Percentiles rank a stretch among this genome's conserved stretches.
phyloP scores from a whole-genome alignment of 768 basidiomycete species.

The Cystofilobasidium capitatum region DNA sequence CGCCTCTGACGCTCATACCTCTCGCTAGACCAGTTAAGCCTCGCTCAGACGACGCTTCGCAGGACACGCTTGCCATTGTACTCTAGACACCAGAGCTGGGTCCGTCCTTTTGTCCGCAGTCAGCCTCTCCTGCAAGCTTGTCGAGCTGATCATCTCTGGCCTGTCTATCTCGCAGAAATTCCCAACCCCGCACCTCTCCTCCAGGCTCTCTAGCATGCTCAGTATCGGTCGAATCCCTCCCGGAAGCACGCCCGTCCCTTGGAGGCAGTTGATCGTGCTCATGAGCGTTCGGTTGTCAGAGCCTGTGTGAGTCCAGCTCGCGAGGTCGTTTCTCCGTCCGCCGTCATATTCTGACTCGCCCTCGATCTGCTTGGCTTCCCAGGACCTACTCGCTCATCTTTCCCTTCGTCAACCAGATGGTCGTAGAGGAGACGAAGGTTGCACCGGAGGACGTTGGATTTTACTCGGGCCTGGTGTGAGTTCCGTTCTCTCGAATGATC shows the following conservation, averaged over 20 bases:
- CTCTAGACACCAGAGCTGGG: too few species aligned
- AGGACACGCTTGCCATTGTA: too few species aligned
- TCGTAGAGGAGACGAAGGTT: conserved; percentile 2
- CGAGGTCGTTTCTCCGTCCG: neutral
- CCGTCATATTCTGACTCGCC: neutral
- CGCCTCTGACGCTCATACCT: too few species aligned
- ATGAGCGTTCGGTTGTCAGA: neutral
- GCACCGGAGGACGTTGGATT: conserved; percentile 16
- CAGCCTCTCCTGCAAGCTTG: neutral
- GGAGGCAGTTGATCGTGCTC: conserved; percentile 12
- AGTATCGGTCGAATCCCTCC: conserved; percentile 3
- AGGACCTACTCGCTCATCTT: conserved; percentile 20
- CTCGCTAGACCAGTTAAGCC: too few species aligned
- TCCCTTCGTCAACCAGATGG: conserved; percentile 24
- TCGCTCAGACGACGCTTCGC: too few species aligned
- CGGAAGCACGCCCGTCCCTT: conserved; percentile 19
- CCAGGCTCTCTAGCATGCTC: neutral
- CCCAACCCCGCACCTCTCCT: neutral
- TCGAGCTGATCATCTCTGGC: neutral
- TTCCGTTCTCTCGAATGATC: neutral
- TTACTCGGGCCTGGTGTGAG: conserved; percentile 13
- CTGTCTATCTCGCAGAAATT: neutral
- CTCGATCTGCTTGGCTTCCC: neutral
- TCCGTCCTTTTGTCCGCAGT: neutral
- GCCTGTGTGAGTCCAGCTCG: conserved; percentile 10